phyloP scores from a whole-genome alignment of 352 stramenopile species.

The Pythium phragmitis region DNA sequence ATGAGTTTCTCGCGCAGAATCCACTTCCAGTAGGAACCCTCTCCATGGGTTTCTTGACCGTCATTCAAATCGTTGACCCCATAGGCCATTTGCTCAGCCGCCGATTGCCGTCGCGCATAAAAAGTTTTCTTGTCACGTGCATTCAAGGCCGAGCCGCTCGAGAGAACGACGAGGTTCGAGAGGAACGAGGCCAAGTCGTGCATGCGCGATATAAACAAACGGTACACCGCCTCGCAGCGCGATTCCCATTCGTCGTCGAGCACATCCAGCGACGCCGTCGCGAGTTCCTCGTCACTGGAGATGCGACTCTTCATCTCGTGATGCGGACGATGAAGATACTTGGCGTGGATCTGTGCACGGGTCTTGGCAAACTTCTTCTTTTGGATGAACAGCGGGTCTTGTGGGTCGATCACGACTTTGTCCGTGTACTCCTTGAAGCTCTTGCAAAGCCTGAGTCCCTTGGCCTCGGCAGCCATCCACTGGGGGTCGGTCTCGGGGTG shows the following conservation, averaged over 20 bases:
- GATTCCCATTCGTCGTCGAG: slow-evolving; percentile 77
- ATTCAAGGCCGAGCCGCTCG: slow-evolving; percentile 63
- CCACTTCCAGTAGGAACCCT: slow-evolving; percentile 80
- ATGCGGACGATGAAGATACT: slow-evolving; percentile 66
- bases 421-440: slow-evolving; percentile 67
- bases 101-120: slow-evolving; percentile 59
- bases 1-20: slow-evolving; percentile 81
- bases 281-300: slow-evolving; percentile 48
- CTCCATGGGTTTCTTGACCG: slow-evolving; percentile 38
- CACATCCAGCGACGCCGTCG: slow-evolving; percentile 38
- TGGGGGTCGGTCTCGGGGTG: slow-evolving; percentile 38
- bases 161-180: slow-evolving; percentile 63
- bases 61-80: slow-evolving; percentile 48
- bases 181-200: slow-evolving; percentile 68
- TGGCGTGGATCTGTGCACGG: slow-evolving; percentile 63
- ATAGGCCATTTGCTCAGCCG: slow-evolving; percentile 43
- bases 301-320: slow-evolving; percentile 49
- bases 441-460: slow-evolving; percentile 59
- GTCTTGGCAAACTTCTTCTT: slow-evolving; percentile 72
- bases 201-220: slow-evolving; percentile 70
- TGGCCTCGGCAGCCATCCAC: slow-evolving; percentile 52
- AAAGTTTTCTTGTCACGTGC: slow-evolving; percentile 82
- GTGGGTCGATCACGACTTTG: slow-evolving; percentile 42
- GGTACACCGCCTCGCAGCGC: slow-evolving; percentile 67
- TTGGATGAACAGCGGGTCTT: slow-evolving; percentile 70